Evolutionary conservation across 352 stramenopile species (phyloP), one percentile per base, ranked within the genome.

Genomic region (Phytopythium montanum): DNA sequence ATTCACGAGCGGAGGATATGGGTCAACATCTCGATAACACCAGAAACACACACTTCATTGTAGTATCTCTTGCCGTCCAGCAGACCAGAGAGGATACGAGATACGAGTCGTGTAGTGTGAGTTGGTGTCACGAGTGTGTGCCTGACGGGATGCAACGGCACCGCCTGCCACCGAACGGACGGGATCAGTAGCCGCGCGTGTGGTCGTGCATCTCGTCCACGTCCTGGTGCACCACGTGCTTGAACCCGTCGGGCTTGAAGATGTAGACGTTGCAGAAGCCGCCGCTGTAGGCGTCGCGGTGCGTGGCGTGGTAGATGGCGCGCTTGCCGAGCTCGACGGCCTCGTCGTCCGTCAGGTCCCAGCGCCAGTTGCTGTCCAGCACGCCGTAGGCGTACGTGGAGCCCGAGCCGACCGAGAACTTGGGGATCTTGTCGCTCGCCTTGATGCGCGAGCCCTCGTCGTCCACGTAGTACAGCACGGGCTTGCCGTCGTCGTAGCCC

Each of bases 391-490:
- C 97, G 82, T 99, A 99, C 16, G 96, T 99, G 28, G 95, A 99
- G 49, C 98, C 98, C 33, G 93, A 99, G 46, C 98, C 98, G 36
- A 99, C 97, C 41, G 93, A 99, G 76, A 99, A 99, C 75, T 98
- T 97, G 68, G 96, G 87, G 41, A 96, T 87, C 60, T 91, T 76
- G 62, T 94, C 86, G 45, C 97, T 97, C 25, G 97, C 97, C 62
- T 98, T 91, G 42, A 99, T 93, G 46, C 98, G 87, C 16, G 96
- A 99, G 58, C 97, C 98, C 71, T 99, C 97, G 69, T 99, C 95
- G 77, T 99, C 98, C n/a, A 99, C 96, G 70, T 99, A 99, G 79
- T 99, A 99, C 21, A 99, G 87, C 74, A 98, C 92, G 7, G 97
- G 97, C 59, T 98, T 90, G 36, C 87, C 90, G 52, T 95, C 98